Percentiles rank a stretch among this genome's conserved stretches.
Evolutionary conservation across 176 grass and related monocot species (phyloP).

Genomic region (Areca catechu): DNA sequence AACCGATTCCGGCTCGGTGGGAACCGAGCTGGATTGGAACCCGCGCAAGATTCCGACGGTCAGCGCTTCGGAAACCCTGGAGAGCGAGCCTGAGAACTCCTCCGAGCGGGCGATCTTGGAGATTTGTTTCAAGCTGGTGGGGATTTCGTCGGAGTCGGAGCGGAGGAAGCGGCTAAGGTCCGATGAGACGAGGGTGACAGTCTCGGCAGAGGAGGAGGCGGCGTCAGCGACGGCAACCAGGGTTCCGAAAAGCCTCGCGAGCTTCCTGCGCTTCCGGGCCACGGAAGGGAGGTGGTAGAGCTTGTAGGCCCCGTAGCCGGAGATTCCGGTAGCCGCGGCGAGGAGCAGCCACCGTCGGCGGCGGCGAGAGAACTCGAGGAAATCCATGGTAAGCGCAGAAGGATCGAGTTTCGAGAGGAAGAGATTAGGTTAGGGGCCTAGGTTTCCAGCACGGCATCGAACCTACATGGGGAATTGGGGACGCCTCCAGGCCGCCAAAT

Average conservation of each 20-base stretch:
- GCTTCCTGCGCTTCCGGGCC: slow-evolving; percentile 33
- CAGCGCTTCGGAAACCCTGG: slow-evolving; percentile 51
- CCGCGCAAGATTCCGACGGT: slow-evolving; percentile 39
- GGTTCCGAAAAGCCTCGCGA: slow-evolving; percentile 41
- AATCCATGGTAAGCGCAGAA: too few species aligned
- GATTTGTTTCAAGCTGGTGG: slow-evolving; percentile 60
- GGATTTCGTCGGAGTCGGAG: slow-evolving; percentile 63
- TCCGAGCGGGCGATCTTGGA: slow-evolving; percentile 59
- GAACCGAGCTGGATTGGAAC: slow-evolving; percentile 6
- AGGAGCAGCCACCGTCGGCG: slow-evolving; percentile 51
- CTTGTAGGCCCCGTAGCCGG: slow-evolving; percentile 55
- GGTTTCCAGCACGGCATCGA: too few species aligned
- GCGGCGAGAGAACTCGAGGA: slow-evolving; percentile 23
- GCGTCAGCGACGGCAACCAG: slow-evolving; percentile 49
- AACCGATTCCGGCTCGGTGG: background rate
- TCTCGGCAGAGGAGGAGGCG: slow-evolving; percentile 49
- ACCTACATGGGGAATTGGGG: too few species aligned
- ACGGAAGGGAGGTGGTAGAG: slow-evolving; percentile 80
- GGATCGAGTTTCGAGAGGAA: too few species aligned
- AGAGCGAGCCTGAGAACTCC: slow-evolving; percentile 52
- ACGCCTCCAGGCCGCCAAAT: too few species aligned
- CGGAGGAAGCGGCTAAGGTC: slow-evolving; percentile 66
- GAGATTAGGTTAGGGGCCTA: too few species aligned
- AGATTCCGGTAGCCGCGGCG: slow-evolving; percentile 19
- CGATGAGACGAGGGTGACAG: slow-evolving; percentile 47